Conservation (phyloP, 345 rosid genomes). For the Isatis tinctoria region DNA sequence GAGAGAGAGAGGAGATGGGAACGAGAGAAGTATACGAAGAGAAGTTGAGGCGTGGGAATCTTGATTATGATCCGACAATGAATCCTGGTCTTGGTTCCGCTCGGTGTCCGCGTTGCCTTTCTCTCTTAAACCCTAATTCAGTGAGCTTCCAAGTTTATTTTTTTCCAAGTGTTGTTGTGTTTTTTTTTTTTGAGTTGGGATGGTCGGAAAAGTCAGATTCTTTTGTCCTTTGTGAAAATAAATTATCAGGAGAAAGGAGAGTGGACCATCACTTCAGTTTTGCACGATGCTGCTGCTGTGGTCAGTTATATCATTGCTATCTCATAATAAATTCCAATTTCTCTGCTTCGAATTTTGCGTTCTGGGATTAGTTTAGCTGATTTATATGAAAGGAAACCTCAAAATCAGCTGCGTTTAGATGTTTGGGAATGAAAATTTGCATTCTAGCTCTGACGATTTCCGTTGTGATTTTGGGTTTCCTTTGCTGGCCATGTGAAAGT, state of each 20-base stretch:
- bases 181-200: background rate
- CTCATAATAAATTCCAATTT: background rate
- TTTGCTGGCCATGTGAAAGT: background rate
- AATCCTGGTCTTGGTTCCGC: slow-evolving; percentile 85
- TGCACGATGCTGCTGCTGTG: slow-evolving; percentile 88
- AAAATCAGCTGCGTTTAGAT: background rate
- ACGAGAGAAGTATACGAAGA: slow-evolving; percentile 86
- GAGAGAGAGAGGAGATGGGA: slow-evolving; percentile 45
- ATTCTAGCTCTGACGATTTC: background rate
- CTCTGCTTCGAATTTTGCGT: background rate
- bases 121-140: slow-evolving; percentile 60
- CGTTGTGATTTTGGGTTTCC: background rate
- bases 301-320: slow-evolving; percentile 34
- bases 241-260: slow-evolving; percentile 57
- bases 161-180: background rate
- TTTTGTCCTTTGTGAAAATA: background rate
- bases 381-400: background rate
- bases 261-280: slow-evolving; percentile 74
- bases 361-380: background rate
- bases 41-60: slow-evolving; percentile 66
- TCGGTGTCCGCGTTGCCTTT: slow-evolving; percentile 95
- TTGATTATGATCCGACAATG: slow-evolving; percentile 79
- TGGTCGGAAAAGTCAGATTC: background rate
- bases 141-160: slow-evolving; percentile 34
- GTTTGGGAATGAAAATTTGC: slow-evolving; percentile 2